Evolutionary conservation across 805 yeast species (phyloP).

Genomic region (Saturnispora halmiae): DNA sequence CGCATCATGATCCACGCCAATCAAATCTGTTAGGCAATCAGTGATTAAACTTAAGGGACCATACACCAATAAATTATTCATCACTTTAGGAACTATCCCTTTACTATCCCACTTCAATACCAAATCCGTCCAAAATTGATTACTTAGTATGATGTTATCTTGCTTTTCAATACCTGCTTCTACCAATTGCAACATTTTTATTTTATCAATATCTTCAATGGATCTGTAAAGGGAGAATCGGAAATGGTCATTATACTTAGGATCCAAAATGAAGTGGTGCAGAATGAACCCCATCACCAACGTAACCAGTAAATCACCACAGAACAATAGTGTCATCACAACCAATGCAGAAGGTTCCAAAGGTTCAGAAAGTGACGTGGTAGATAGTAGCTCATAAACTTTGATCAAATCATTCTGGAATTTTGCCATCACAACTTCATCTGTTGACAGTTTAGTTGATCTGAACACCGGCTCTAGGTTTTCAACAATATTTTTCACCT

Average conservation of each 20-base stretch:
- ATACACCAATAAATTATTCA: conserved; percentile 6
- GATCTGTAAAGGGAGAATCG: conserved; percentile 2
- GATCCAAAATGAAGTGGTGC: conserved; percentile 1
- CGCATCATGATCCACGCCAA: neutral
- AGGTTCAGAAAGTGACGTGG: neutral
- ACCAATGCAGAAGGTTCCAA: conserved; percentile 1
- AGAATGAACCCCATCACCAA: conserved; percentile 2
- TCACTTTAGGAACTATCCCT: neutral
- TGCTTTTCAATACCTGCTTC: neutral
- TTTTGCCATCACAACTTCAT: neutral
- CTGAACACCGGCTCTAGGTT: neutral
- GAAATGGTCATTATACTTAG: neutral
- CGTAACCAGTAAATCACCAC: conserved; percentile 3
- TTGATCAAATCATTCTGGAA: conserved; percentile 1
- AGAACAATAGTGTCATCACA: neutral
- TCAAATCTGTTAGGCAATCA: neutral
- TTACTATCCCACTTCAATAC: neutral
- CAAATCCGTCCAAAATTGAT: conserved; percentile 1
- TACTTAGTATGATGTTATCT: neutral
- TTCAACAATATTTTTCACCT: neutral
- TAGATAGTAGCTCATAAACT: conserved; percentile 1
- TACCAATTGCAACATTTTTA: neutral
- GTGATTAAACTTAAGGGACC: conserved; percentile 4
- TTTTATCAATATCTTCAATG: conserved; percentile 2
- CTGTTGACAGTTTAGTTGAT: neutral